Conservation (phyloP, 1,139 yeast species). For the Debaryomyces psychrophilus region DNA sequence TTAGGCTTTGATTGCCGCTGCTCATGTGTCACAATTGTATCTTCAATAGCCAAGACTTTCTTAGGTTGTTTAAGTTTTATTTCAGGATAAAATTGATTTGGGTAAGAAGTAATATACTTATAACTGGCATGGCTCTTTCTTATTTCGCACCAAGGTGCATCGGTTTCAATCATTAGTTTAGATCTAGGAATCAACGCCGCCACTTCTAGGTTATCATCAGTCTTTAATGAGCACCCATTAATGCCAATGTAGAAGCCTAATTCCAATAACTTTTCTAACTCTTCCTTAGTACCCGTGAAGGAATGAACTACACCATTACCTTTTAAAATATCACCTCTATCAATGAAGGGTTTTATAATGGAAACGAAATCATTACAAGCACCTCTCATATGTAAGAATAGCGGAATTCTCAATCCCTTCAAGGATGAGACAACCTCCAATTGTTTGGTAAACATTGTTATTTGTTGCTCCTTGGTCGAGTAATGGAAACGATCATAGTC, state of each 20-base stretch:
- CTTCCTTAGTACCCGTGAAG: constrained; percentile 81
- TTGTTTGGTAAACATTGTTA: constrained; percentile 68
- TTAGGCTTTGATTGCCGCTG: constrained; percentile 1
- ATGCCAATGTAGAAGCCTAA: constrained; percentile 76
- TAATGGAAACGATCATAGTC: constrained; percentile 89
- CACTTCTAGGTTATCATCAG: constrained; percentile 70
- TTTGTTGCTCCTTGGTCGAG: constrained; percentile 69
- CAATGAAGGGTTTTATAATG: constrained; percentile 60
- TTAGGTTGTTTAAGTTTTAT: constrained; percentile 16
- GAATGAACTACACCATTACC: constrained; percentile 86
- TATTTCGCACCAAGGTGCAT: constrained; percentile 98
- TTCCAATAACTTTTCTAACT: constrained; percentile 52
- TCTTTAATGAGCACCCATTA: constrained; percentile 90
- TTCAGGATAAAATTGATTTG: constrained; percentile 58
- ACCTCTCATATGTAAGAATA: constrained; percentile 87
- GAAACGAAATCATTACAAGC: constrained; percentile 80
- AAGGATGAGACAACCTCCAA: constrained; percentile 59
- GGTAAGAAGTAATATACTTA: constrained; percentile 54
- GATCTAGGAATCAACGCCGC: constrained; percentile 68
- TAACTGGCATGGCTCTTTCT: constrained; percentile 80
- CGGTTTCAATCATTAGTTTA: constrained; percentile 82
- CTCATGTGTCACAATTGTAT: constrained; percentile 3
- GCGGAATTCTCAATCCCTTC: constrained; percentile 59
- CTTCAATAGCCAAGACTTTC: constrained; percentile 16
- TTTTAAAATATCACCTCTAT: constrained; percentile 36